Evolutionary conservation across 305 asterid species (phyloP).

Genomic region (Fraxinus ornus): DNA sequence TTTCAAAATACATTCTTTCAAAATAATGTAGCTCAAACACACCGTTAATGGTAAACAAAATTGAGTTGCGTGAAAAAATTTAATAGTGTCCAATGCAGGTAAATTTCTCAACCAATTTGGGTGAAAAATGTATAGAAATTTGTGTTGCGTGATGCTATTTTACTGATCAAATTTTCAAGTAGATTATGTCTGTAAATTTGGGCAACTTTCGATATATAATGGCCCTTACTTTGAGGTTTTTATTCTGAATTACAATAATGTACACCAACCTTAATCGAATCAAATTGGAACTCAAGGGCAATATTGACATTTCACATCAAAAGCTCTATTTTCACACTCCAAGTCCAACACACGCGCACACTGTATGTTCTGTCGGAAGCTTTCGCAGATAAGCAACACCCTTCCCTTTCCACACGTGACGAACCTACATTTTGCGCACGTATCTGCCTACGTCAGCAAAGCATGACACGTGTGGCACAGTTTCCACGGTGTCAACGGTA

Average conservation of each 20-base stretch:
- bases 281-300: slow-evolving; percentile 21
- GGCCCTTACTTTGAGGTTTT: slow-evolving; percentile 54
- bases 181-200: slow-evolving; percentile 22
- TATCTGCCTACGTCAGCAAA: slow-evolving; percentile 38
- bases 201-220: slow-evolving; percentile 38
- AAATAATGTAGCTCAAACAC: too few species aligned
- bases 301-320: slow-evolving; percentile 20
- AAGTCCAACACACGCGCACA: slow-evolving; percentile 51
- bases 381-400: slow-evolving; percentile 19
- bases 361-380: slow-evolving; percentile 43
- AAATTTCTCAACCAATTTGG: background rate
- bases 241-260: slow-evolving; percentile 30
- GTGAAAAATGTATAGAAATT: background rate
- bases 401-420: slow-evolving; percentile 35
- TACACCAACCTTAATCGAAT: background rate
- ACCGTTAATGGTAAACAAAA: too few species aligned
- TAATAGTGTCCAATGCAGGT: background rate
- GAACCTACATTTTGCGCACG: slow-evolving; percentile 21
- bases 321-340: slow-evolving; percentile 23
- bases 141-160: background rate
- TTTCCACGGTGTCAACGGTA: slow-evolving; percentile 26
- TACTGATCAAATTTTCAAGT: background rate
- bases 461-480: slow-evolving; percentile 27
- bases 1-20: too few species aligned
- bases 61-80: too few species aligned